A percentile compares a stretch with the other conserved stretches of the same genome.
phyloP scores from a whole-genome alignment of 192 early-diverging fungal genomes.

The Umbelopsis ramanniana region DNA sequence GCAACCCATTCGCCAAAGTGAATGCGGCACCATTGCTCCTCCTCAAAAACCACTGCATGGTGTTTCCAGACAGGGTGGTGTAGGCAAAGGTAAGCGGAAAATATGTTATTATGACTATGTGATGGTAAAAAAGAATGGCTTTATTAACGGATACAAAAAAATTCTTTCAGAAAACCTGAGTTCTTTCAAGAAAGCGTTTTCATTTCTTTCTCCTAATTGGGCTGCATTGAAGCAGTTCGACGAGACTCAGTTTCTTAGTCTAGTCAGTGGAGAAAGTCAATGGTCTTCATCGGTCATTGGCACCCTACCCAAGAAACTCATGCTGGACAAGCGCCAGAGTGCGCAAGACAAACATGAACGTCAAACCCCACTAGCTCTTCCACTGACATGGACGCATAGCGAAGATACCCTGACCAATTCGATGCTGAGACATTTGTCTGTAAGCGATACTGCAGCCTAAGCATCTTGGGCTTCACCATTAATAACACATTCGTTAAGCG shows the following conservation, averaged over 20 bases:
- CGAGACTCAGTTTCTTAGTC: conserved; percentile 37
- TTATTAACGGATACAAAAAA: neutral
- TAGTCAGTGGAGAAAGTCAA: conserved; percentile 36
- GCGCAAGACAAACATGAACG: neutral
- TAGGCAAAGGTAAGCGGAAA: conserved; percentile 40
- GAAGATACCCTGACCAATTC: neutral
- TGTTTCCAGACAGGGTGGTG: conserved; percentile 35
- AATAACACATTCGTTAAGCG: too few species aligned
- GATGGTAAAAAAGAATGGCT: too few species aligned
- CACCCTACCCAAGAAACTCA: conserved; percentile 25
- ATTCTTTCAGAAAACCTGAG: conserved; percentile 35
- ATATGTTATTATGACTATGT: too few species aligned
- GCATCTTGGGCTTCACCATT: too few species aligned
- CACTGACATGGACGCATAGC: neutral
- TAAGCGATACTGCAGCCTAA: neutral
- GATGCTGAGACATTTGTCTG: neutral
- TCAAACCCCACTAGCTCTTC: neutral
- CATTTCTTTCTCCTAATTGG: conserved; percentile 42
- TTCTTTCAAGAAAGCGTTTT: conserved; percentile 35
- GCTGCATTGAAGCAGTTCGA: conserved; percentile 47
- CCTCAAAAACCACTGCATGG: conserved; percentile 43
- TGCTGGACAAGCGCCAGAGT: neutral
- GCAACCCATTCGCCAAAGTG: conserved; percentile 39
- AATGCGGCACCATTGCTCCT: conserved; percentile 36
- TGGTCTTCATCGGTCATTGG: conserved; percentile 30